phyloP scores from a whole-genome alignment of 2,329 filamentous ascomycete genomes.

The Aspergillus pseudotamarii region DNA sequence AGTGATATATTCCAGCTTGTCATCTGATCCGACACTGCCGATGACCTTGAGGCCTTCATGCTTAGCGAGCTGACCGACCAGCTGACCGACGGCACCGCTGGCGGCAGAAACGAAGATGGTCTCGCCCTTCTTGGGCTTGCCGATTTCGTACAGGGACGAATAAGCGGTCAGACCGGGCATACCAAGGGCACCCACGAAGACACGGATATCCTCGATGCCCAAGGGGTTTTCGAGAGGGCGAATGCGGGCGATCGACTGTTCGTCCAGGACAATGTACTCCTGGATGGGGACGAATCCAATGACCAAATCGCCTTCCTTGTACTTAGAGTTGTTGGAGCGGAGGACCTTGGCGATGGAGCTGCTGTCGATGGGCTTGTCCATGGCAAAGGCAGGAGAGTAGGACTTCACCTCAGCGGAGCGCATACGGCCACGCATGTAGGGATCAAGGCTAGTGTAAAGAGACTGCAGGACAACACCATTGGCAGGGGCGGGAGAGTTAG shows the following conservation, averaged over 20 bases:
- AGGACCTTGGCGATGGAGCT: slow-evolving; percentile 68
- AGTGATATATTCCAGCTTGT: slow-evolving; percentile 75
- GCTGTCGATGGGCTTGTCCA: slow-evolving; percentile 68
- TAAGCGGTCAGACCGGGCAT: slow-evolving; percentile 80
- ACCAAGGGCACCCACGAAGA: slow-evolving; percentile 75
- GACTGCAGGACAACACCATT: slow-evolving; percentile 72
- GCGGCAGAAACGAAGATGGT: slow-evolving; percentile 83
- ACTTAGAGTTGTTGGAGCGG: slow-evolving; percentile 66
- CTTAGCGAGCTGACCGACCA: slow-evolving; percentile 84
- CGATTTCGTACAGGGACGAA: slow-evolving; percentile 73
- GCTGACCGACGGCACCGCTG: slow-evolving; percentile 77
- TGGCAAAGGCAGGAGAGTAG: slow-evolving; percentile 65
- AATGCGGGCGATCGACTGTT: slow-evolving; percentile 48
- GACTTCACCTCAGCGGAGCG: slow-evolving; percentile 65
- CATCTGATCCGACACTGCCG: slow-evolving; percentile 76
- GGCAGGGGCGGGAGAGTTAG: slow-evolving; percentile 55
- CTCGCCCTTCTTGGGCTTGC: slow-evolving; percentile 73
- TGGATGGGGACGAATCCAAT: slow-evolving; percentile 61
- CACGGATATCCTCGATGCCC: slow-evolving; percentile 49
- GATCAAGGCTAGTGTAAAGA: slow-evolving; percentile 77
- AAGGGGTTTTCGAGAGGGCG: slow-evolving; percentile 67
- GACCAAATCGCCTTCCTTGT: slow-evolving; percentile 69
- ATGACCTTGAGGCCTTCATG: slow-evolving; percentile 77
- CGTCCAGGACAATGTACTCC: slow-evolving; percentile 66
- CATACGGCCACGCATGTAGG: slow-evolving; percentile 83